Base-by-base conservation (phyloP, 2,329 filamentous ascomycete species). In the Ampelomyces quisqualis region DNA sequence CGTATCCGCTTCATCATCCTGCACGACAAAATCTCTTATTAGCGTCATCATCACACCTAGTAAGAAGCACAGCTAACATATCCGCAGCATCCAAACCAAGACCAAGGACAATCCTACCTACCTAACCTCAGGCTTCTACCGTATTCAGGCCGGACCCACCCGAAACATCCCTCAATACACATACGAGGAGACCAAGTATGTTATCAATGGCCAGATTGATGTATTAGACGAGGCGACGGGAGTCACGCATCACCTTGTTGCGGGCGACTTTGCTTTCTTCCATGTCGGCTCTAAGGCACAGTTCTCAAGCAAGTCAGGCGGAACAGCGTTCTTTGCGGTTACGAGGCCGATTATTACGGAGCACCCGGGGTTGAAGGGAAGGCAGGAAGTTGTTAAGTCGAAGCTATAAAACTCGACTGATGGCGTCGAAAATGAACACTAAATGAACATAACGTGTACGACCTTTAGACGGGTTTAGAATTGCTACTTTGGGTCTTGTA, bases 241-340 rank as follows among this genome's bases (percentile, higher is more conserved):
- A 2, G 39, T 58, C 2, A 53, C 47, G 11, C 57, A 60, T 17
- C 55, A 60, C 20, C 48, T 60, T 5, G 55, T 60, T 6, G 43
- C 55, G 1, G 55, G 57, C 3, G 55, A 60, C 30, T 60, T 57
- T 40, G 57, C 55, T 1, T 60, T 60, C 51, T 60, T 60, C 38
- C 49, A 53, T 24, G 53, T 58, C 2, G 55, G 55, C 1, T 51
- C 49, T 2, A 57, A 57, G 42, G 57, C 49, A 5, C 43, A 57
- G 30, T 60, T 60, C 15, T 53, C 49, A 3, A 58, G 43, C 13
- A 60, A 57, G 37, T 55, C 51, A 3, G 45, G 45, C 0, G 57
- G 57, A 1, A 40, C 45, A 3, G 57, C 57, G 5, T 60, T 60
- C 17, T 60, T 53, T 19, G 53, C 53, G 3, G 55, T 60, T 0